Base-by-base conservation (phyloP, 2,329 filamentous ascomycete genomes). In the Hymenoscyphus salicellus region DNA sequence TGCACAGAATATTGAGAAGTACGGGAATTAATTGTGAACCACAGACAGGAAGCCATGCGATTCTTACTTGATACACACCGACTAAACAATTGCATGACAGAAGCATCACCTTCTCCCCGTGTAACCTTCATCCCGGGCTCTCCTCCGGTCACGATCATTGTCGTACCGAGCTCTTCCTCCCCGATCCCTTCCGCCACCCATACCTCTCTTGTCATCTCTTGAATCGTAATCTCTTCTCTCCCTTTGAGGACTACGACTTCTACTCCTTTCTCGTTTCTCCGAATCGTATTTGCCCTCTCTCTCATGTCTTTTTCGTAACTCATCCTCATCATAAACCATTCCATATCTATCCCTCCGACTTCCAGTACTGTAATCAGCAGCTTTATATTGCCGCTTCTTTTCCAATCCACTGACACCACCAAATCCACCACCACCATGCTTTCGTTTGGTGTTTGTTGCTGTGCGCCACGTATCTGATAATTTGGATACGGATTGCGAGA, bases 401-500 rank as follows among this genome's bases (percentile, higher is more conserved):
- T 98, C 93, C 65, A 99, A 81, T 68, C 90, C 89, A 63, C 88
- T 86, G 36, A 98, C 91, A 64, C 95, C 95, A 69, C 95, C 95
- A 81, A 96, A 99, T 6, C 95, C 95, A 61, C 92, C 92, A 36
- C 82, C 82, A 20, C 78, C 78, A 2, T 80, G 77, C 73, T 82
- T 79, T 57, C 94, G 85, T 79, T 96, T 97, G 49, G 84, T 85
- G 74, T 96, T 96, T 23, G 93, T 92, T 52, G 89, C 89, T 66
- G 87, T 89, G 67, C 95, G 86, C 95, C 95, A 99, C 17, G 89
- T 88, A 68, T 96, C 92, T 56, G 92, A 95, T 7, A 99, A 80
- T 75, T 92, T 94, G 67, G 88, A 86, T 66, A 93, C 95, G 75
- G 92, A 97, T 79, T 99, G 95, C 11, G 93, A 97, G 78, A 99